These are phyloP conservation scores for Penicillium bialowiezense DNA, from an alignment of 495 filamentous ascomycete genomes.

Conservation along the genomic window DNA sequence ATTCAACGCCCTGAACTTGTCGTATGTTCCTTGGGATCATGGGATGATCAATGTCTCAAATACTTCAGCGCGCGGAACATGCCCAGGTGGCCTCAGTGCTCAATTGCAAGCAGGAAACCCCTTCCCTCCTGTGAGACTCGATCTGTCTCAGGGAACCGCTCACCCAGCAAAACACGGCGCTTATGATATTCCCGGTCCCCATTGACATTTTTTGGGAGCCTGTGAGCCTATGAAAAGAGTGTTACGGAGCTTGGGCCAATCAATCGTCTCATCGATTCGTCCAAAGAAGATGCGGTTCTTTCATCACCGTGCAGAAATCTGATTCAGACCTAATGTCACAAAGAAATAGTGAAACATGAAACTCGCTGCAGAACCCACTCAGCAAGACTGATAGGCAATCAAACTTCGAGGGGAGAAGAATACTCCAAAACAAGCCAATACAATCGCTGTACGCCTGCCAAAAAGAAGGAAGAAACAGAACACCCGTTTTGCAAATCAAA, in stretches of 20 bases:
- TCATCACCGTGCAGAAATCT: slow-evolving; percentile 32
- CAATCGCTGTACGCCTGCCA: slow-evolving; percentile 13
- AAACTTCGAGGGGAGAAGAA: slow-evolving; percentile 17
- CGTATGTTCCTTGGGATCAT: not conserved
- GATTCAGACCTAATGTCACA: slow-evolving; percentile 32
- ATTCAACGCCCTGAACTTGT: slow-evolving; percentile 10
- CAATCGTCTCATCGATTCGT: slow-evolving; percentile 14
- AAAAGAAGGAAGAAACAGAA: not conserved
- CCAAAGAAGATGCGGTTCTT: slow-evolving; percentile 22
- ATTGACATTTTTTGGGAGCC: slow-evolving; percentile 26
- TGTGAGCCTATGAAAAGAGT: slow-evolving; percentile 20
- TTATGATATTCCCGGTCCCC: slow-evolving; percentile 36
- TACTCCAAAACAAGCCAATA: slow-evolving; percentile 18
- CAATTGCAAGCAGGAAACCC: slow-evolving; percentile 13
- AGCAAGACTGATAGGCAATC: slow-evolving; percentile 15
- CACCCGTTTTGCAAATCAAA: slow-evolving; percentile 8
- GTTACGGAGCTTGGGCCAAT: slow-evolving; percentile 18
- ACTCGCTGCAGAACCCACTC: slow-evolving; percentile 20
- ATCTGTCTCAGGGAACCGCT: slow-evolving; percentile 32
- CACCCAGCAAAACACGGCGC: slow-evolving; percentile 30
- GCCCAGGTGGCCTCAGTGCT: no score
- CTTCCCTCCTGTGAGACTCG: slow-evolving; percentile 17
- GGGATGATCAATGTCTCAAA: slow-evolving; percentile 6
- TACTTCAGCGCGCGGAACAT: no score
- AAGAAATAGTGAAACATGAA: slow-evolving; percentile 35